Percentiles rank a stretch among this genome's conserved stretches.
Evolutionary conservation across 225 moss, liverwort and hornwort genomes (phyloP).

Genomic region (Climacium dendroides): DNA sequence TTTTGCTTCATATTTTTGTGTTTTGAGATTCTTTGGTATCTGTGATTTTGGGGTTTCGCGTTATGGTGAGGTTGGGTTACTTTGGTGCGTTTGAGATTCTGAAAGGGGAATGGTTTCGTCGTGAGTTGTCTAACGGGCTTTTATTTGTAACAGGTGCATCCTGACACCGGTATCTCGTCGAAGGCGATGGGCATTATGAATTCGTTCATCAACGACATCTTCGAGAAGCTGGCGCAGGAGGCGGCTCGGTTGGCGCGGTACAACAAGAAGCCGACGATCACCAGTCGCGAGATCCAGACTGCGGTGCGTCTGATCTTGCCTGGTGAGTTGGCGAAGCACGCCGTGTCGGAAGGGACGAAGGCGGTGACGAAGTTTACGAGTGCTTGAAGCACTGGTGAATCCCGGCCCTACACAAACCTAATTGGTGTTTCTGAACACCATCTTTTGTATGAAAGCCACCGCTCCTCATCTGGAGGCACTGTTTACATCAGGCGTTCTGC

Average conservation of each 20-base stretch:
- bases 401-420: not conserved
- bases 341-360: not conserved
- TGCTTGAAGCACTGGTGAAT: not conserved
- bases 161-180: not conserved
- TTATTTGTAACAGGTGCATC: not conserved
- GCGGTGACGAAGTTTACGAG: not conserved
- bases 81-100: accelerated
- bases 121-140: not conserved
- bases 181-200: not conserved
- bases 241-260: not conserved
- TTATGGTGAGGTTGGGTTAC: accelerated
- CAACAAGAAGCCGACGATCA: not conserved
- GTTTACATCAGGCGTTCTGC: accelerated
- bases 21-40: not conserved
- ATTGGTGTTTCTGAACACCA: not conserved
- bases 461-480: not conserved
- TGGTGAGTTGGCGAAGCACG: not conserved
- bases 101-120: accelerated
- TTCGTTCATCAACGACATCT: not conserved
- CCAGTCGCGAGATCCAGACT: not conserved
- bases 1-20: accelerated
- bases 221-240: not conserved
- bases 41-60: too few species aligned
- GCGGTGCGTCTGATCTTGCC: not conserved
- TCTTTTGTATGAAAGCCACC: not conserved